Conservation (phyloP, 768 basidiomycete genomes). For the Leccinum variicolor region DNA sequence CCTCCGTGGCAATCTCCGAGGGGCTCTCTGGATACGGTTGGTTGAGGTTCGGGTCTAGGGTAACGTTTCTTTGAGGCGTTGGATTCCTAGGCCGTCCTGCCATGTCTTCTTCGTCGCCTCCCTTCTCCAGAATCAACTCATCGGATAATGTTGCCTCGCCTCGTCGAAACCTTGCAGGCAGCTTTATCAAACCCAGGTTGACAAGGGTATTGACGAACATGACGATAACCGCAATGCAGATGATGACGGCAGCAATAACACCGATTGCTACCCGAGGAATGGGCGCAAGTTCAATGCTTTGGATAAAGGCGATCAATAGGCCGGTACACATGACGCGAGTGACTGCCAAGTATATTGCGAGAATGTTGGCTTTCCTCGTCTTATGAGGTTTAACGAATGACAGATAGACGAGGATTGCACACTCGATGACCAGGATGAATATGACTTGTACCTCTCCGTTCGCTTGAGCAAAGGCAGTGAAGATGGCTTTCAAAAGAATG, state of each 20-base stretch:
- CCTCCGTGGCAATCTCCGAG: conserved; percentile 20
- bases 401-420: conserved; percentile 50
- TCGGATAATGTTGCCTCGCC: conserved; percentile 9
- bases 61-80: conserved; percentile 46
- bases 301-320: conserved; percentile 74
- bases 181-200: conserved; percentile 40
- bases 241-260: conserved; percentile 66
- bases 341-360: conserved; percentile 62
- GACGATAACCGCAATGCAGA: conserved; percentile 65
- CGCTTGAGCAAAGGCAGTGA: conserved; percentile 63
- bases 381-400: conserved; percentile 60
- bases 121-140: conserved; percentile 29
- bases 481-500: conserved; percentile 63
- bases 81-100: conserved; percentile 46
- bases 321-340: conserved; percentile 68
- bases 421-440: conserved; percentile 63
- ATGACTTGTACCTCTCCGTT: conserved; percentile 69
- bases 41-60: conserved; percentile 38
- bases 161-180: conserved; percentile 18
- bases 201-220: conserved; percentile 64
- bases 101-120: conserved; percentile 17
- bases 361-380: conserved; percentile 67
- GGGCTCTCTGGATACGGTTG: conserved; percentile 44
- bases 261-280: conserved; percentile 85
- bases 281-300: conserved; percentile 56